These are phyloP conservation scores for Sphaerosporella brunnea DNA, from an alignment of 495 filamentous ascomycete species.

Conservation along the genomic window DNA sequence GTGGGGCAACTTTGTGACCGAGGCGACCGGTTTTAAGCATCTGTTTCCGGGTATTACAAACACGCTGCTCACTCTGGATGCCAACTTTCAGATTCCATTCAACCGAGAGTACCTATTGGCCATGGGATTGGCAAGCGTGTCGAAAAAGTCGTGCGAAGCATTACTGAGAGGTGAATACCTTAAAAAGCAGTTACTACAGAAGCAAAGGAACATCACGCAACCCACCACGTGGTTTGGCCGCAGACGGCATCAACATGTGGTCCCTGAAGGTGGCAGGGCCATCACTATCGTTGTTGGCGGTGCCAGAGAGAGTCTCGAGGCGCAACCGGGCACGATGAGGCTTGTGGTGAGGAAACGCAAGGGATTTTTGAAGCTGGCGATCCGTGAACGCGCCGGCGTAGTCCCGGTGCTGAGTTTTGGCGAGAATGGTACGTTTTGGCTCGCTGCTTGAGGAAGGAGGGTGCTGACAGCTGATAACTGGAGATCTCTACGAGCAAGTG, in stretches of 20 bases:
- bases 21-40: constrained; percentile 54
- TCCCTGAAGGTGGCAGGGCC: constrained; percentile 42
- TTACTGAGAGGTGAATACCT: constrained; percentile 37
- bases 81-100: constrained; percentile 84
- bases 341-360: constrained; percentile 69
- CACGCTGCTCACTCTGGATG: constrained; percentile 76
- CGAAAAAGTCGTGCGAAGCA: constrained; percentile 76
- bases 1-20: constrained; percentile 80
- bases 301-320: constrained; percentile 76
- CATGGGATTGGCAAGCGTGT: constrained; percentile 75
- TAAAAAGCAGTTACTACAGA: too few relatives aligned
- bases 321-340: constrained; percentile 52
- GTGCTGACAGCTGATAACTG: neutral
- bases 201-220: too few relatives aligned
- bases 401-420: constrained; percentile 86
- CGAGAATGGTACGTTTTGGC: constrained; percentile 41
- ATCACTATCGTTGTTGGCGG: constrained; percentile 94
- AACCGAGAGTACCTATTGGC: constrained; percentile 83
- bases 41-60: constrained; percentile 95
- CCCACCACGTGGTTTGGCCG: too few relatives aligned
- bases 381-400: constrained; percentile 74
- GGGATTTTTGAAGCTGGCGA: constrained; percentile 83
- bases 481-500: constrained; percentile 77
- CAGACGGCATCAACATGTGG: too few relatives aligned
- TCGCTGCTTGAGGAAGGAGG: neutral